Base-by-base conservation (phyloP, 1,139 yeast species). In the Keqinozyma sinolaborantium region DNA sequence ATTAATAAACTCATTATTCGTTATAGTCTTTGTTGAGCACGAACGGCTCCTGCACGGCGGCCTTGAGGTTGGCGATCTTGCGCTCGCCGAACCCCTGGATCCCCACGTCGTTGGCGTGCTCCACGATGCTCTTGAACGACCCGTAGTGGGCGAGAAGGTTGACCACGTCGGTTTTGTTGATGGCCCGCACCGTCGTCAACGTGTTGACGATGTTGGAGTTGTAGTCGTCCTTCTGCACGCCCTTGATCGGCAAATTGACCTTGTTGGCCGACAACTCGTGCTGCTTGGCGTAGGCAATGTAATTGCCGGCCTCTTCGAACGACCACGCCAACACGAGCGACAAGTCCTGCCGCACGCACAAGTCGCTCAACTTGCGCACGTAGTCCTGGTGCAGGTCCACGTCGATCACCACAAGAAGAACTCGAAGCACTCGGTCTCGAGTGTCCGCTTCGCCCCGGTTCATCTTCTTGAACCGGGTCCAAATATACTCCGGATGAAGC, bases 401-500 rank as follows among this genome's bases (percentile, higher is more conserved):
- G 48, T 88, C 97, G 2, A 87, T 85, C 12, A 84, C 79, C 12
- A 83, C 78, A 30, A 92, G 59, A 26, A 92, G 51, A 1, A 88
- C 65, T 12, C 90, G 73, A 30, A 83, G 62, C 8, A 73, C 71
- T 16, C 62, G 53, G 41, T 69, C 74, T 8, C 46, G 36, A 7
- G 45, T 39, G 3, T 48, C 34, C 2, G 50, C 38, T 1, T 56
- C 42, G 2, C 68, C 69, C 27, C 61, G 59, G 34, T 63, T 60
- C 24, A 64, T 41, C 33, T 79, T 78, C 40, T 74, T 76, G 46
- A 88, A 66, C 33, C 94, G 72, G 36, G 76, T 74, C 64, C 79
- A 77, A 3, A 92, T 77, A 48, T 92, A 88, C 50, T 88, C 97
- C 0, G 95, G 95, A 40, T 84, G 90, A 26, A 90, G 62, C 46